Base-by-base conservation (phyloP, 1,284 basidiomycete genomes). In the Cryptococcus sp. region DNA sequence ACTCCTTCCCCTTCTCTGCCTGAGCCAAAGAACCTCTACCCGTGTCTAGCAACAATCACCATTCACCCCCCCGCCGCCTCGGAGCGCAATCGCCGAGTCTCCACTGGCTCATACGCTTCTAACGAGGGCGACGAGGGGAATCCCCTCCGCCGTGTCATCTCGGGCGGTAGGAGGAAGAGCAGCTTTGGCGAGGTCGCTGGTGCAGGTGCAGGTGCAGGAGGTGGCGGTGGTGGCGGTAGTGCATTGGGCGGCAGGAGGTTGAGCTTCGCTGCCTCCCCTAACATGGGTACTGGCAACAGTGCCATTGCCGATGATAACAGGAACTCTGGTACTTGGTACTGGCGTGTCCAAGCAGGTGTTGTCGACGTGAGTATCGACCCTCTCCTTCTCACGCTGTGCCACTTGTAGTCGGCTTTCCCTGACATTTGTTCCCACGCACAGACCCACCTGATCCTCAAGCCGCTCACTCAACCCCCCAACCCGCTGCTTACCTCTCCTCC, bases 271-370 rank as follows among this genome's bases (percentile, higher is more conserved):
- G 50, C 30, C 8, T 38, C 3, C 56, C 41, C 13, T 51, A 57
- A 40, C 54, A 42, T 39, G 39, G 61, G 42, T 13, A 53, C 50
- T 11, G 57, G 54, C 46, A 35, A 35, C 30, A 47, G 45, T 22
- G 43, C 51, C 4, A 53, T 56, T 4, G 63, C 60, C 17, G 63
- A 52, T 10, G 54, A 49, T 5, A 52, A 52, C 11, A 50, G 23
- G 27, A 35, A 53, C 17, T 65, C 66, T 45, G 74, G 74, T 1
- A 70, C 61, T 39, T 77, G 72, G 72, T 77, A 70, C 61, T 77
- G 75, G 75, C 62, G 73, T 38, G 71, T 71, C 35, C 71, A 69
- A 38, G 72, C 66, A 8, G 75, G 75, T 38, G 69, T 71, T 2
- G 68, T 59, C 11, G 67, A 71, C 16, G 75, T 76, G 60, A 69